phyloP scores from a whole-genome alignment of 192 early-diverging fungal genomes.

The Mortierella hygrophila region DNA sequence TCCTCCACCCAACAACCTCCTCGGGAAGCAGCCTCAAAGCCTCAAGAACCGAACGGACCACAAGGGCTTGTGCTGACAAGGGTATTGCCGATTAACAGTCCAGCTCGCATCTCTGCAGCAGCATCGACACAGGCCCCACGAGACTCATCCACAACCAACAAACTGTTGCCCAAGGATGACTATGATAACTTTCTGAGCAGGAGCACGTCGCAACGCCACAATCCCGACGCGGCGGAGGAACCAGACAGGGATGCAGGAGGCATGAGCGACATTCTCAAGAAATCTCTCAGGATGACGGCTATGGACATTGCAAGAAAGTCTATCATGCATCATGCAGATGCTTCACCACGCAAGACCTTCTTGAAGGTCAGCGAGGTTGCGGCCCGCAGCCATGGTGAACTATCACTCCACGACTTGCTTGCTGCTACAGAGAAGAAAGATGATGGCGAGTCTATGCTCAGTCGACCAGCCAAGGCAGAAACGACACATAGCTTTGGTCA shows the following conservation, averaged over 20 bases:
- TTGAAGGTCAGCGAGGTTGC: slow-evolving; percentile 20
- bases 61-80: slow-evolving; percentile 6
- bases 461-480: neutral
- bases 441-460: neutral
- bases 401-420: slow-evolving; percentile 25
- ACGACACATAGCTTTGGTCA: slow-evolving; percentile 15
- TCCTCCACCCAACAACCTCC: neutral
- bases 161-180: neutral
- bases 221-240: neutral
- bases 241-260: neutral
- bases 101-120: neutral
- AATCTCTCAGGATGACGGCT: neutral
- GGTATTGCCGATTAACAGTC: slow-evolving; percentile 12
- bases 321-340: slow-evolving; percentile 28
- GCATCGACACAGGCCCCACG: neutral
- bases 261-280: neutral
- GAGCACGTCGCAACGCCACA: neutral
- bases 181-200: neutral
- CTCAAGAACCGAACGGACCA: neutral
- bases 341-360: slow-evolving; percentile 20
- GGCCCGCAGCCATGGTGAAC: slow-evolving; percentile 12
- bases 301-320: slow-evolving; percentile 45
- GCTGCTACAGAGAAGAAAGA: slow-evolving; percentile 18
- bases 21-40: neutral
- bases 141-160: slow-evolving; percentile 1